Evolutionary conservation across 2,329 filamentous ascomycete species (phyloP), one percentile per base, ranked within the genome.

Genomic region (Exophiala alcalophila): DNA sequence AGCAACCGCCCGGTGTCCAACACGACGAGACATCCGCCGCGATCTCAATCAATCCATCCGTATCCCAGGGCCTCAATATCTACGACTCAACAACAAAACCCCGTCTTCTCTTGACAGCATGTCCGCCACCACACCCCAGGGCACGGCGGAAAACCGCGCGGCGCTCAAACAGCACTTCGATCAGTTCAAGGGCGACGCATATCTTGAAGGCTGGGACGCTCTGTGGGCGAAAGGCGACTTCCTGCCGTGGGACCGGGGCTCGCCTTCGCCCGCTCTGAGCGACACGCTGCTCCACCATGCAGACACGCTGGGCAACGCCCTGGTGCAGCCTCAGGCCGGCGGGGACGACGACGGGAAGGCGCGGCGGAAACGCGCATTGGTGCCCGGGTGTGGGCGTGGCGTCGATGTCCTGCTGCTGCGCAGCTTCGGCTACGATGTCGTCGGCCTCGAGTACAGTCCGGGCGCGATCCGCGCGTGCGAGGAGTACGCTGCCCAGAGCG

Each of bases 371-470:
- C 71, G 69, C 43, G 87, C 83, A 1, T 69, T 94, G 6, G 83
- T 94, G 0, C 85, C 88, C 0, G 88, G 87, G 4, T 94, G 88
- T 63, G 89, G 88, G 0, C 76, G 78, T 32, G 89, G 88, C 4
- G 84, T 92, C 59, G 89, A 94, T 65, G 84, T 88, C 2, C 71
- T 87, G 7, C 70, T 94, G 25, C 73, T 94, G 30, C 77, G 81
- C 35, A 78, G 78, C 7, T 78, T 83, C 58, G 88, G 88, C 1
- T 92, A 86, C 61, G 83, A 94, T 64, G 80, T 81, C 1, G 81
- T 78, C 57, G 89, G 86, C 0, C 65, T 94, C 2, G 88, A 94
- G 59, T 74, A 77, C 41, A 81, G 80, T 30, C 57, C 69, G 6
- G 67, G 65, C 12, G 79, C 70, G 2, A 46, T 72, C 3, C 59